A percentile compares a stretch with the other conserved stretches of the same genome.
Conservation (phyloP, 2,329 filamentous ascomycete genomes). For the Davidsoniella neocaledoniae region DNA sequence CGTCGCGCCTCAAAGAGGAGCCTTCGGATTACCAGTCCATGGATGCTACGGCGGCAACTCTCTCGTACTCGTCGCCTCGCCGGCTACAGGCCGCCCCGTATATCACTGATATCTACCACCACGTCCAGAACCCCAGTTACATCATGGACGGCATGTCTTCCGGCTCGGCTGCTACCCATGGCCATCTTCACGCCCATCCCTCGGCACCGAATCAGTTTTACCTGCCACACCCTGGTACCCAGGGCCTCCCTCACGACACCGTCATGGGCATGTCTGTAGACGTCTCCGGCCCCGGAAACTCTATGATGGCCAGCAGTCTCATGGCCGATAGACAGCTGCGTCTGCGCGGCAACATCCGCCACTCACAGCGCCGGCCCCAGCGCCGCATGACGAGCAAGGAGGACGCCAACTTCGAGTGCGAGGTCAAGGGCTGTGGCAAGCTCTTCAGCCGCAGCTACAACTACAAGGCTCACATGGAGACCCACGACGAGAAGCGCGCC, state of each 20-base stretch:
- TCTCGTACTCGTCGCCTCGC: constrained; percentile 26
- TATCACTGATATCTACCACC: constrained; percentile 11
- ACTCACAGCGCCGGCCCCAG: constrained; percentile 20
- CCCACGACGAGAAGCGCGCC: constrained; percentile 56
- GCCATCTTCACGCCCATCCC: constrained; percentile 6
- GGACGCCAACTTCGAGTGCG: constrained; percentile 56
- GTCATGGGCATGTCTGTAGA: neutral
- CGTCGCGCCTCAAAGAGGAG: constrained; percentile 26
- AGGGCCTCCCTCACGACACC: neutral
- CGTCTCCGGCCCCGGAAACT: neutral
- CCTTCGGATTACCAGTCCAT: constrained; percentile 19
- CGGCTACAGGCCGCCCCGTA: constrained; percentile 18
- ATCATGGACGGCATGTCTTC: constrained; percentile 2
- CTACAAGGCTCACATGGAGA: constrained; percentile 72
- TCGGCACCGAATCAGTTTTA: constrained; percentile 11
- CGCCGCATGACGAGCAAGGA: constrained; percentile 45
- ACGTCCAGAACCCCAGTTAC: constrained; percentile 14
- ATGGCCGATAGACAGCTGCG: constrained; percentile 3
- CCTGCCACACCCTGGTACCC: constrained; percentile 1
- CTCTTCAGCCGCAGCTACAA: constrained; percentile 75
- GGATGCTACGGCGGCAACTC: constrained; percentile 1
- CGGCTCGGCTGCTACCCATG: neutral
- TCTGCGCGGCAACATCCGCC: constrained; percentile 13
- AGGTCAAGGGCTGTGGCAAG: constrained; percentile 52
- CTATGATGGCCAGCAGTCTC: constrained; percentile 14